Percentiles rank a stretch among this genome's conserved stretches.
Evolutionary conservation across 148 eudicot species (phyloP).

Genomic region (Linanthus parryae): DNA sequence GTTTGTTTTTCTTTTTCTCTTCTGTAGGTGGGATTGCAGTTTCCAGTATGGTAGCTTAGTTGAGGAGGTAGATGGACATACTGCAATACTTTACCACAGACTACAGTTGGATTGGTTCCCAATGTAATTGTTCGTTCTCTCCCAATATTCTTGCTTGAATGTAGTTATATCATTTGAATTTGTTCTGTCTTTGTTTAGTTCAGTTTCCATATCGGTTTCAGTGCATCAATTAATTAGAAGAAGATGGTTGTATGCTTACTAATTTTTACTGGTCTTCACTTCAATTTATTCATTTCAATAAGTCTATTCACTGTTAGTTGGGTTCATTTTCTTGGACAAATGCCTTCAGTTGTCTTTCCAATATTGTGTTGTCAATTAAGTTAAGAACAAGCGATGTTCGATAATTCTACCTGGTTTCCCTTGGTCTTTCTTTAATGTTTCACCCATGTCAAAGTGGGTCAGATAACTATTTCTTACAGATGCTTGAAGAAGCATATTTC

Average conservation of each 20-base stretch:
- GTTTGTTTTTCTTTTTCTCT: background rate
- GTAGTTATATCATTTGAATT: background rate
- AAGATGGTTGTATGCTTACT: background rate
- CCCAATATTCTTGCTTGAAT: background rate
- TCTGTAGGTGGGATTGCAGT: constrained; percentile 88
- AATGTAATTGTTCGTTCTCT: background rate
- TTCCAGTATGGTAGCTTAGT: constrained; percentile 92
- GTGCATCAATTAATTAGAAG: background rate
- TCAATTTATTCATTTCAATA: background rate
- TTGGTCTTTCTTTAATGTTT: no score
- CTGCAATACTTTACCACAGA: constrained; percentile 81
- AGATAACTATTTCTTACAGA: no score
- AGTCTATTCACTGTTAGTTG: no score
- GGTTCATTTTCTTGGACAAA: no score
- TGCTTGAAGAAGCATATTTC: no score
- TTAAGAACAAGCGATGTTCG: no score
- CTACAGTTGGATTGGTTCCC: constrained; percentile 91
- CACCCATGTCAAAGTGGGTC: no score
- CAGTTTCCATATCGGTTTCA: background rate
- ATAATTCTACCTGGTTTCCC: no score
- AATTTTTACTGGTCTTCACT: background rate
- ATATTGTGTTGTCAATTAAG: no score
- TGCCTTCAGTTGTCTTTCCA: no score
- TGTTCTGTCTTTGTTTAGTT: background rate
- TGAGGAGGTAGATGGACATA: constrained; percentile 98